Base-by-base conservation (phyloP, 441 rosid species). In the Brassica balearica region DNA sequence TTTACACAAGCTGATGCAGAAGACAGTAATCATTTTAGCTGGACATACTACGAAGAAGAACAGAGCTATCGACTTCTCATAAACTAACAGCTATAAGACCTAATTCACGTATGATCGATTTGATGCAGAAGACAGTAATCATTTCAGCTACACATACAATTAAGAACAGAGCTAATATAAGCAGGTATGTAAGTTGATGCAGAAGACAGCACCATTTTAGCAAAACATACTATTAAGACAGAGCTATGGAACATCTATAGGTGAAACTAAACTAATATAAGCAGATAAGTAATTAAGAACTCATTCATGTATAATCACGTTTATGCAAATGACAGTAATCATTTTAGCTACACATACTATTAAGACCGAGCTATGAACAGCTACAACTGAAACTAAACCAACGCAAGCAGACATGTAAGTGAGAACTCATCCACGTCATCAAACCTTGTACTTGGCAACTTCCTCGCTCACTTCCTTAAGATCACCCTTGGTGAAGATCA, bases 381-480 rank as follows among this genome's bases (percentile, higher is more conserved):
- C 41, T 36, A 36, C 2, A 36, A 36, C 10, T 36, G 9, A 11
- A n/a, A 46, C 56, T 5, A 79, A 43, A 46, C 53, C n/a, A 48
- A 48, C 5, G 4, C n/a, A 48, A 48, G 7, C 56, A 48, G 56
- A 48, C 15, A 48, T 48, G 3, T 48, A 48, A 43, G 4, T 38
- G 2, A 36, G 2, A 36, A 36, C 41, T 36, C 41, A 36, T 36
- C 7, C 36, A 32, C 8, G 36, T 6, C 17, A 56, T 19, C 61
- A 58, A 58, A 58, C 85, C 85, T 82, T 82, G 73, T 82, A 82
- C 14, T 82, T 82, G 36, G 78, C 76, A 68, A 82, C 83, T 51
- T 82, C 83, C 72, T 82, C 85, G 36, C 85, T 78, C 41, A 82
- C 85, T 79, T 82, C 85, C 73, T 82, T 82, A 27, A 82, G 80